Evolutionary conservation across 2,329 filamentous ascomycete species (phyloP), one percentile per base, ranked within the genome.

Genomic region (Colletotrichum australisinense): DNA sequence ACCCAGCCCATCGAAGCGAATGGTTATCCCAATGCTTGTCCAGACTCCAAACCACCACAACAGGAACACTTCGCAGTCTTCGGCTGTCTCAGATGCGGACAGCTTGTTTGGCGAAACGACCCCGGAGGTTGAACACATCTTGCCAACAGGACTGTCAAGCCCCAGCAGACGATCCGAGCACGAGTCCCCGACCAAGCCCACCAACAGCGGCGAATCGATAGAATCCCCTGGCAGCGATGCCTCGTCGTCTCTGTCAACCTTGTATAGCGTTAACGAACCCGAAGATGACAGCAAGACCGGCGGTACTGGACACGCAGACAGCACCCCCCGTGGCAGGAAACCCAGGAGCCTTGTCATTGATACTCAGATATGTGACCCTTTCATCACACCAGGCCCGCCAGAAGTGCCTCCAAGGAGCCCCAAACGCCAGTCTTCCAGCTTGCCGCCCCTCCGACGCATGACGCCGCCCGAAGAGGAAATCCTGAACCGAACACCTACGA

Each of bases 211-310:
- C 63, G 70, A 22, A 72, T 75, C 63, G 32, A 67, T 65, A 46
- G 63, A 28, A 5, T 87, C 85, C 0, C 69, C 78, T 4, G 81
- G 83, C 4, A 89, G 86, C 74, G 83, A 87, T 9, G 80, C 83
- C 16, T 89, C 88, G 0, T 90, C 88, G 52, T 86, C 87, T 2
- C 80, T 91, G 5, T 91, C 89, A 4, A 91, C 89, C 0, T 78
- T 91, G 5, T 89, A 90, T 74, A 90, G 88, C 71, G 87, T 86
- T 60, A 87, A 88, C 35, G 88, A 89, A 66, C 80, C 82, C 1
- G 83, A 86, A 9, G 83, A 85, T 7, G 80, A 80, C 35, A 59
- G 55, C 22, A 66, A 69, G 42, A 58, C 46, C 0, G 73, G 67
- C 2, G 73, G 57, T 4, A 35, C 16, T 14, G 63, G 59, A 28